Evolutionary conservation across 2,329 filamentous ascomycete species (phyloP).

Genomic region (Teratosphaeria viscida): DNA sequence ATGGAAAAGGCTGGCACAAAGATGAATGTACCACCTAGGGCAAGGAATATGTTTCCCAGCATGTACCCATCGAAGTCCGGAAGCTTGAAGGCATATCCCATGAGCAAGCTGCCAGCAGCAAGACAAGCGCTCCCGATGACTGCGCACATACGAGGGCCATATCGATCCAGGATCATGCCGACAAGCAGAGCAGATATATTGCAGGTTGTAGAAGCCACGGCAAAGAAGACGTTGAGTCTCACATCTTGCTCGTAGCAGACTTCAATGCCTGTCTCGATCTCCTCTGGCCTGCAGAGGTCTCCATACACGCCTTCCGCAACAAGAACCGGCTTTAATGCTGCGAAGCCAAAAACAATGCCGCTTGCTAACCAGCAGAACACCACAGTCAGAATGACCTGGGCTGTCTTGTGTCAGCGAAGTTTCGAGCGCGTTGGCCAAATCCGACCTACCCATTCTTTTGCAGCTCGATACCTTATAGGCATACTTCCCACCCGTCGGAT

Average conservation of each 20-base stretch:
- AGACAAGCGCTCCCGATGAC: slow-evolving; percentile 61
- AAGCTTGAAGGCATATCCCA: slow-evolving; percentile 55
- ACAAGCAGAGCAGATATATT: slow-evolving; percentile 80
- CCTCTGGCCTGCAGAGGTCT: slow-evolving; percentile 48
- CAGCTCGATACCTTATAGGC: slow-evolving; percentile 39
- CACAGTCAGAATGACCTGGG: slow-evolving; percentile 57
- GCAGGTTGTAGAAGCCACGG: slow-evolving; percentile 73
- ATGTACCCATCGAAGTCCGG: slow-evolving; percentile 57
- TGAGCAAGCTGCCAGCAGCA: slow-evolving; percentile 56
- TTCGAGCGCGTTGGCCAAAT: neutral
- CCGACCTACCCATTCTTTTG: slow-evolving; percentile 22
- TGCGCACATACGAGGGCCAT: slow-evolving; percentile 62
- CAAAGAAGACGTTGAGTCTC: slow-evolving; percentile 82
- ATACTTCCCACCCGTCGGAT: slow-evolving; percentile 31
- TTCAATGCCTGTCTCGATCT: slow-evolving; percentile 38
- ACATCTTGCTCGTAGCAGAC: slow-evolving; percentile 51
- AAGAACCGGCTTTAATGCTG: slow-evolving; percentile 71
- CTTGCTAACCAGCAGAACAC: slow-evolving; percentile 67
- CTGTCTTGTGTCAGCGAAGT: slow-evolving; percentile 24
- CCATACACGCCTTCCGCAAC: slow-evolving; percentile 62
- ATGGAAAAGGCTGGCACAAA: slow-evolving; percentile 44
- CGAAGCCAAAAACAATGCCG: slow-evolving; percentile 75
- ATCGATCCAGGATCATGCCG: slow-evolving; percentile 73
- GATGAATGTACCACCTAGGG: slow-evolving; percentile 40
- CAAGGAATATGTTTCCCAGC: slow-evolving; percentile 40